These are phyloP conservation scores for Plasmodium fragile DNA, from an alignment of 169 alveolate species.

Conservation along the genomic window DNA sequence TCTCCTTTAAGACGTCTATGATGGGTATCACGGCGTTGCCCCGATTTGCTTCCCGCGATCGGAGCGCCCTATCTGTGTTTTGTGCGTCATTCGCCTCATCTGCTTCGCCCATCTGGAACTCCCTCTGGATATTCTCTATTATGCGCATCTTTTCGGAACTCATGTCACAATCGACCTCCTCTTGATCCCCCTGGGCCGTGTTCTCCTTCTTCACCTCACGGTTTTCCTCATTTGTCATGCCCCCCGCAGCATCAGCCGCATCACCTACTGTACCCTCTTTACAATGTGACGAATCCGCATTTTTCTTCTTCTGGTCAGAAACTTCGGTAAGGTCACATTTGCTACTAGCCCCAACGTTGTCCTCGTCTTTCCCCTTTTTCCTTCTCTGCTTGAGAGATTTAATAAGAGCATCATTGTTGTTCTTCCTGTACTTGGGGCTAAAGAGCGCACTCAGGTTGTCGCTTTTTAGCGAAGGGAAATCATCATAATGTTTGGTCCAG, in stretches of 20 bases:
- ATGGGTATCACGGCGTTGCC: background rate
- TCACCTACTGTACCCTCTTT: background rate
- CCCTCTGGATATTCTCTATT: conserved; percentile 14
- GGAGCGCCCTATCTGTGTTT: background rate
- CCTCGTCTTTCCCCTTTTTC: conserved; percentile 14
- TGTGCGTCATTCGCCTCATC: background rate
- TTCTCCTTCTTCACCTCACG: background rate
- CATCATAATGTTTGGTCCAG: conserved; percentile 3
- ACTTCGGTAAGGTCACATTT: conserved; percentile 5
- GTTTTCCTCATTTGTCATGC: background rate
- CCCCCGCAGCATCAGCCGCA: background rate
- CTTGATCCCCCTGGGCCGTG: background rate
- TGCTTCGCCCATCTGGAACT: background rate
- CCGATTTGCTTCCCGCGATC: background rate
- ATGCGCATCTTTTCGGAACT: background rate
- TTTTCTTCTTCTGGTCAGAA: conserved; percentile 12
- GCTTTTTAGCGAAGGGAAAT: conserved; percentile 26
- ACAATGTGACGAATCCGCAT: background rate
- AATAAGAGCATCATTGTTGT: background rate
- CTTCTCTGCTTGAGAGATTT: conserved; percentile 15
- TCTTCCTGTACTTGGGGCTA: conserved; percentile 1
- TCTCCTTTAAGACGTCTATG: conserved; percentile 12
- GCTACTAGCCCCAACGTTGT: background rate
- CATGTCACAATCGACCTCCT: background rate
- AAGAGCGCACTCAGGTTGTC: background rate